These are phyloP conservation scores for Penicillium herquei DNA, from an alignment of 495 filamentous ascomycete genomes.

Conservation along the genomic window DNA sequence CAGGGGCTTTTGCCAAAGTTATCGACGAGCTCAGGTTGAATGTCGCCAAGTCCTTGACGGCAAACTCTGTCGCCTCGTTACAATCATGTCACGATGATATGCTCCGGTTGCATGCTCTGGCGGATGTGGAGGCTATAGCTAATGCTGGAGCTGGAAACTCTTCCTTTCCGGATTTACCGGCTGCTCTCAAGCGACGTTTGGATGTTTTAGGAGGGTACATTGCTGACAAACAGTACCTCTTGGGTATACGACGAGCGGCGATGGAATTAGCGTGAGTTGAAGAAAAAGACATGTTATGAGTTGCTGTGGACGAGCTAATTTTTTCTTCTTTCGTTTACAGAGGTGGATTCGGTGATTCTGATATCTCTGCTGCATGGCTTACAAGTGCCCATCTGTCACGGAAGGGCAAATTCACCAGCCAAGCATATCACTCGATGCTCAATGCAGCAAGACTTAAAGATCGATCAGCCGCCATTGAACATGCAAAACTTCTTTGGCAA, in stretches of 20 bases:
- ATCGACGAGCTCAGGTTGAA: slow-evolving; percentile 65
- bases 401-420: slow-evolving; percentile 75
- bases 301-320: slow-evolving; percentile 11
- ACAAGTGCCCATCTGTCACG: slow-evolving; percentile 81
- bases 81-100: slow-evolving; percentile 77
- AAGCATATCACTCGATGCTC: slow-evolving; percentile 89
- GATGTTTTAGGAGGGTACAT: slow-evolving; percentile 83
- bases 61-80: slow-evolving; percentile 72
- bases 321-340: slow-evolving; percentile 19
- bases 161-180: slow-evolving; percentile 43
- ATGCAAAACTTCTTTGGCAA: slow-evolving; percentile 90
- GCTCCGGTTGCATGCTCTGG: slow-evolving; percentile 79
- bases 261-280: slow-evolving; percentile 64
- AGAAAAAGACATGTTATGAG: neutral
- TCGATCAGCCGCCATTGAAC: slow-evolving; percentile 83
- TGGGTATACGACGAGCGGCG: slow-evolving; percentile 80
- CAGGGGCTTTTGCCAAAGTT: slow-evolving; percentile 50
- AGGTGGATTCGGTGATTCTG: slow-evolving; percentile 53
- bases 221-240: slow-evolving; percentile 88
- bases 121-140: slow-evolving; percentile 81
- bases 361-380: slow-evolving; percentile 84
- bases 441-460: slow-evolving; percentile 84
- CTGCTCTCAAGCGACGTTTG: slow-evolving; percentile 69
- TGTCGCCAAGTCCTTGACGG: slow-evolving; percentile 70
- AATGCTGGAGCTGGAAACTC: slow-evolving; percentile 39